phyloP scores from a whole-genome alignment of 768 basidiomycete genomes.

The Xerocomellus chrysenteron region DNA sequence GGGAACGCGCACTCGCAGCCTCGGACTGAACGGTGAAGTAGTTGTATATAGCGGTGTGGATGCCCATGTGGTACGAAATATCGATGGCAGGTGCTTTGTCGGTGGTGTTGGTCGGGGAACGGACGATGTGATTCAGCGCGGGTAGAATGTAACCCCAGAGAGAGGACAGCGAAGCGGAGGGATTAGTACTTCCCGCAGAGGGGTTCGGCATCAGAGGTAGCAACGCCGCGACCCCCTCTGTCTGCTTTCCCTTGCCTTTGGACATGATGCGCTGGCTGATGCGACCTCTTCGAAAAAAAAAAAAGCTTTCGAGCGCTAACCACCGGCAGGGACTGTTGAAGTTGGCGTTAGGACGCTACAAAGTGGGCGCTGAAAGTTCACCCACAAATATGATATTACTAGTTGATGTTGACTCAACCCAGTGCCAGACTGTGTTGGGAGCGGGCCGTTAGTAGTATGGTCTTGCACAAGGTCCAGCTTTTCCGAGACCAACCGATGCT shows the following conservation, averaged over 20 bases:
- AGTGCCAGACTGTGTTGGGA: background rate
- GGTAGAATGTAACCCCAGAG: conserved; percentile 77
- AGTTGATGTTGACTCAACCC: conserved; percentile 7
- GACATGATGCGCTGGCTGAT: conserved; percentile 18
- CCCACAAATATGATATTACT: conserved; percentile 5
- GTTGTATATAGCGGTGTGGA: conserved; percentile 82
- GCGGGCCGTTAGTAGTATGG: background rate
- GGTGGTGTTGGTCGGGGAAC: conserved; percentile 58
- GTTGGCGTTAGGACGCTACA: conserved; percentile 8
- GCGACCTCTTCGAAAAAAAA: background rate
- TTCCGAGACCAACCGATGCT: conserved; percentile 11
- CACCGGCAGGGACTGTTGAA: background rate
- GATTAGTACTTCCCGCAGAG: conserved; percentile 67
- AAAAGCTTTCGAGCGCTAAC: conserved; percentile 3
- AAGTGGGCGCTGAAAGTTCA: background rate
- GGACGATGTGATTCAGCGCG: conserved; percentile 74
- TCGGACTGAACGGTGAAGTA: conserved; percentile 69
- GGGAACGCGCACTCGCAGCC: conserved; percentile 31
- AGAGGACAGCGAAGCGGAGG: conserved; percentile 66
- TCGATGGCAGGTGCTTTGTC: conserved; percentile 71
- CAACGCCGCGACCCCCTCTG: conserved; percentile 18
- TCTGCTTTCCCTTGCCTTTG: conserved; percentile 32
- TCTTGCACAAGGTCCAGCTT: background rate
- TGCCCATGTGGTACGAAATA: conserved; percentile 69
- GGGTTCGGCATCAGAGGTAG: conserved; percentile 47